Evolutionary conservation across 805 yeast genomes (phyloP), one percentile per base, ranked within the genome.

Genomic region (Nakazawaea wyomingensis): DNA sequence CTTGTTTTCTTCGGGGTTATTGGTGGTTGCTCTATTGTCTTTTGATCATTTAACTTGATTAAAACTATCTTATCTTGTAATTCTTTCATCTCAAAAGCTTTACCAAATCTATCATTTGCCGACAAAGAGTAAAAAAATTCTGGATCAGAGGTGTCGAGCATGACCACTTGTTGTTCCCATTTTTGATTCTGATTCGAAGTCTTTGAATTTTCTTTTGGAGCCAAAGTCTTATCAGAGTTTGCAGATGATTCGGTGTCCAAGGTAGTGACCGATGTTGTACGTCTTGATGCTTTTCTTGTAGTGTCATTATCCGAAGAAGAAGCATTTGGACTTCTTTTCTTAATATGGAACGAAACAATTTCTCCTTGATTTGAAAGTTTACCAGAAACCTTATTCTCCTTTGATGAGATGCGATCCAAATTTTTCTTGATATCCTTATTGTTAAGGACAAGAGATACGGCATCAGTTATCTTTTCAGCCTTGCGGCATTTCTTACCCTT

Each of bases 71-170:
- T 41, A 17, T 30, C 32, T 17, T 35, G 18, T 14, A 35, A 41
- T 9, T 41, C 37, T 4, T 37, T 29, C 39, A 41, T 35, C 31
- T 41, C 31, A 18, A 35, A 35, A 4, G 27, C 14, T 35, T 28
- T 41, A 22, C 39, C 44, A 30, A 41, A 41, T 18, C 30, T 41
- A 27, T 41, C 44, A 8, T 21, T 34, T 4, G 31, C 44, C 9
- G 35, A 10, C 9, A 41, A 17, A 10, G 35, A 28, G 36, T 41
- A 35, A 19, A 35, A 35, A 30, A 35, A 30, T 17, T 34, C 39
- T 4, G 44, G 44, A 11, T 41, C 44, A 29, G 34, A 34, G 7
- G 44, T 40, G 8, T 40, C 44, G 5, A 34, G 34, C 7, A 40
- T n/a, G 3, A 28, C 34, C 26, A 37, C 40, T 37, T 37, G 19